Percentiles rank a stretch among this genome's conserved stretches.
These are phyloP conservation scores for Lasiosphaeria miniovina DNA, from an alignment of 495 filamentous ascomycete species.

Conservation along the genomic window DNA sequence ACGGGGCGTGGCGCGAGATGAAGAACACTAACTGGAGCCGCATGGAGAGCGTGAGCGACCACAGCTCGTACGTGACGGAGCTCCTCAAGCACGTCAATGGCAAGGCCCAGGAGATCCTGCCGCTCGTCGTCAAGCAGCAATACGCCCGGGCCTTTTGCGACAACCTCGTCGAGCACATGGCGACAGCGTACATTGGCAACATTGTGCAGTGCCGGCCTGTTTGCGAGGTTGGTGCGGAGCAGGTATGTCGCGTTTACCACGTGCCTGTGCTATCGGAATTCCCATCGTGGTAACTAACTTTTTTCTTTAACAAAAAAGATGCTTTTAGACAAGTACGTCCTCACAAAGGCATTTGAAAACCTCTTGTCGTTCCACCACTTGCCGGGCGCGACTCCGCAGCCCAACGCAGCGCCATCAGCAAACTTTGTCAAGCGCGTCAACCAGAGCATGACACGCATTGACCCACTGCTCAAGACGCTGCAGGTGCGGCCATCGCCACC, in stretches of 20 bases:
- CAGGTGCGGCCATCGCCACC: constrained; percentile 89
- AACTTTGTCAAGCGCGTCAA: constrained; percentile 86
- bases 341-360: constrained; percentile 76
- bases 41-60: constrained; percentile 91
- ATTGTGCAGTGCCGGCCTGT: constrained; percentile 87
- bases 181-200: constrained; percentile 73
- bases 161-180: constrained; percentile 82
- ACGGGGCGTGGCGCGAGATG: constrained; percentile 94
- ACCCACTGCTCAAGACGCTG: constrained; percentile 91
- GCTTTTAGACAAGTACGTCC: constrained; percentile 88
- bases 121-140: constrained; percentile 81
- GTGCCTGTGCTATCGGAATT: neutral
- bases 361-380: constrained; percentile 56
- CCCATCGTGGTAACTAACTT: neutral
- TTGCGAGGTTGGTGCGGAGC: constrained; percentile 93
- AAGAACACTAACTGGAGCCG: constrained; percentile 93
- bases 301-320: constrained; percentile 47
- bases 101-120: constrained; percentile 68
- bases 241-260: constrained; percentile 45
- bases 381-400: constrained; percentile 26
- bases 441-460: constrained; percentile 77
- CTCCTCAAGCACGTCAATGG: constrained; percentile 68
- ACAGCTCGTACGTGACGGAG: constrained; percentile 86
- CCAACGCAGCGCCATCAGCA: constrained; percentile 27
- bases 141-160: constrained; percentile 95